Percentiles rank a stretch among this genome's conserved stretches.
These are phyloP conservation scores for Melaleuca quinquenervia DNA, from an alignment of 345 rosid genomes.

Conservation along the genomic window DNA sequence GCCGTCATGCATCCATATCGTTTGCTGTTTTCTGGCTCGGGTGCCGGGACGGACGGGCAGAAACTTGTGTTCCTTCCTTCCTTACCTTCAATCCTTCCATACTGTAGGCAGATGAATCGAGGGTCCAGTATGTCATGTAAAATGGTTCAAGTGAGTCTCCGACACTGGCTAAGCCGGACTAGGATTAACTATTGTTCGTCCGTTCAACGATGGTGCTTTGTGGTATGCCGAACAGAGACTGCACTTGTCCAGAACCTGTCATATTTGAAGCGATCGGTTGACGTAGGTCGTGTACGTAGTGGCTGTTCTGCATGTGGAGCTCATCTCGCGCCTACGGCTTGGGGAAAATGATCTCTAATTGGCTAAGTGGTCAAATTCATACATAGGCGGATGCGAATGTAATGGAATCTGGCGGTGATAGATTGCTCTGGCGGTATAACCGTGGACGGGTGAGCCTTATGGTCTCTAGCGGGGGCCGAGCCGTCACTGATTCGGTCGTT, in stretches of 20 bases:
- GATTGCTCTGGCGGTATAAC: background rate
- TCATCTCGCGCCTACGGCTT: background rate
- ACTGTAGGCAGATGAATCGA: too few species aligned
- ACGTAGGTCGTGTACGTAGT: background rate
- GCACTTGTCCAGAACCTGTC: background rate
- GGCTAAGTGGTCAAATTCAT: background rate
- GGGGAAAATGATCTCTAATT: background rate
- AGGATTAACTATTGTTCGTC: background rate
- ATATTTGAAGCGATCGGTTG: background rate
- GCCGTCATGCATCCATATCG: background rate
- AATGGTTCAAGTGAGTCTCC: background rate
- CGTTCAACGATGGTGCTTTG: too few species aligned
- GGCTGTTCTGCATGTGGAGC: background rate
- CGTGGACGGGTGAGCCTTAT: background rate
- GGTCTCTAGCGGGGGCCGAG: background rate
- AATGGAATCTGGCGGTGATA: background rate
- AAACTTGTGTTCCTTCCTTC: background rate
- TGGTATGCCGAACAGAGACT: background rate
- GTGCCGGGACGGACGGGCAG: background rate
- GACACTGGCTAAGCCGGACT: background rate
- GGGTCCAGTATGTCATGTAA: too few species aligned
- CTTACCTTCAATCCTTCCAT: too few species aligned
- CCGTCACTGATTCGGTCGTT: background rate
- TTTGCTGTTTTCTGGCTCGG: background rate
- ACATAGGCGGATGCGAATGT: background rate